Conservation (phyloP, 306 rosid genomes). For the Fragaria iinumae region DNA sequence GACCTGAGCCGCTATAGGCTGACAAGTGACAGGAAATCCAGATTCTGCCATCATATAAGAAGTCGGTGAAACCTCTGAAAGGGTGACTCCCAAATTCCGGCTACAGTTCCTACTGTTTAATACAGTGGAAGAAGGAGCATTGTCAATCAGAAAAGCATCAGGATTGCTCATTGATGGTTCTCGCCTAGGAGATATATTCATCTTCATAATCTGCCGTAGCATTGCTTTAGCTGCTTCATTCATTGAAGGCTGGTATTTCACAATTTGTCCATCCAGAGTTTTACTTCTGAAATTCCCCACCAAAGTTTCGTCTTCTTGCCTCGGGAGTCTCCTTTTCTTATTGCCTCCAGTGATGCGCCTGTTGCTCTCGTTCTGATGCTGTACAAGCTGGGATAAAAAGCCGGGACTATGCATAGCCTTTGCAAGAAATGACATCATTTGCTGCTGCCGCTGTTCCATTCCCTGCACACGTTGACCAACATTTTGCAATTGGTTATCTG, state of each 20-base stretch:
- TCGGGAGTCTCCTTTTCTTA: conserved; percentile 55
- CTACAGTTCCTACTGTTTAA: conserved; percentile 33
- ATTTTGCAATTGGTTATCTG: conserved; percentile 53
- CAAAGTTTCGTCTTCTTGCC: conserved; percentile 44
- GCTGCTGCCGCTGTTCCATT: conserved; percentile 69
- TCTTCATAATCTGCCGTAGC: conserved; percentile 47
- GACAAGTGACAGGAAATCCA: conserved; percentile 27
- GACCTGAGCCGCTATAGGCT: conserved; percentile 38
- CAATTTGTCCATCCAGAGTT: conserved; percentile 46
- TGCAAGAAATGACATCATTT: conserved; percentile 66
- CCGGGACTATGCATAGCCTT: conserved; percentile 61
- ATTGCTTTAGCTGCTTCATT: conserved; percentile 64
- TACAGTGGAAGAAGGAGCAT: conserved; percentile 36
- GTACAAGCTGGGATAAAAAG: conserved; percentile 53
- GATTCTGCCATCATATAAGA: conserved; percentile 32
- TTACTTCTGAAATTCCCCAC: conserved; percentile 27
- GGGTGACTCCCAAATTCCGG: conserved; percentile 46
- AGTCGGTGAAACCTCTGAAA: conserved; percentile 45
- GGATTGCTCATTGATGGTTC: conserved; percentile 40
- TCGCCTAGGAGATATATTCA: conserved; percentile 43
- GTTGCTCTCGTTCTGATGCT: conserved; percentile 52
- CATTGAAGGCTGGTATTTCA: conserved; percentile 53
- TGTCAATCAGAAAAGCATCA: conserved; percentile 42
- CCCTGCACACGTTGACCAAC: conserved; percentile 60
- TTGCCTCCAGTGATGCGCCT: conserved; percentile 35